Percentiles rank a stretch among this genome's conserved stretches.
Conservation (phyloP, 2,329 filamentous ascomycete genomes). For the Tetracladium maxilliforme region DNA sequence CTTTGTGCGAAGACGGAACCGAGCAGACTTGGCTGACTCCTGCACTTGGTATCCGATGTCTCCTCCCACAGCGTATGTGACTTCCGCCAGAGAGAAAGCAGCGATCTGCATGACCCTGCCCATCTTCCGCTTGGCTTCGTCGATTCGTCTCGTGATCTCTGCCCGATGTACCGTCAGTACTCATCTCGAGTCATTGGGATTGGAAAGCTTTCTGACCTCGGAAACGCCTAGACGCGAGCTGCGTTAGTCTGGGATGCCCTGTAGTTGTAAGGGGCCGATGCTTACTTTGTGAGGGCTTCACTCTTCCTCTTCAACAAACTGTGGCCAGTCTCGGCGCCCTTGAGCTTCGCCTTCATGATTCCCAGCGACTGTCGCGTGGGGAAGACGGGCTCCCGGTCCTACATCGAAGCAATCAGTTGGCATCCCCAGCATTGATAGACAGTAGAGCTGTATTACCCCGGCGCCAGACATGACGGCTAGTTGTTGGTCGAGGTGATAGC, state of each 20-base stretch:
- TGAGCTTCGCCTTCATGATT: constrained; percentile 95
- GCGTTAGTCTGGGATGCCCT: constrained; percentile 11
- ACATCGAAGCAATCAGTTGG: constrained; percentile 10
- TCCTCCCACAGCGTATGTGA: constrained; percentile 91
- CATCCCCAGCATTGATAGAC: constrained; percentile 2
- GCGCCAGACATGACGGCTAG: constrained; percentile 33
- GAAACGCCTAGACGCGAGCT: constrained; percentile 50
- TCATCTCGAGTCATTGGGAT: neutral
- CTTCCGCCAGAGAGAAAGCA: constrained; percentile 91
- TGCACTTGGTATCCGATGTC: constrained; percentile 96
- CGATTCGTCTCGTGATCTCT: constrained; percentile 95
- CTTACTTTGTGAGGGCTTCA: constrained; percentile 91
- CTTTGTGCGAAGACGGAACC: constrained; percentile 85
- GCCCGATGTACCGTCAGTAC: constrained; percentile 3
- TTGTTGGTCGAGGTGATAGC: constrained; percentile 9
- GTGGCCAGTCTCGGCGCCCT: constrained; percentile 83
- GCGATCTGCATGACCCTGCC: constrained; percentile 98
- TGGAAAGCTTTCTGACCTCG: constrained; percentile 46
- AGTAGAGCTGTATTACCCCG: constrained; percentile 19
- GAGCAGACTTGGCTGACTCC: constrained; percentile 83
- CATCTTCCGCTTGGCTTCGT: constrained; percentile 99
- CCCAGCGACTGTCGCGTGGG: constrained; percentile 94
- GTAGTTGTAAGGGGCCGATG: constrained; percentile 5
- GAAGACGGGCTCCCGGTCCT: constrained; percentile 95
- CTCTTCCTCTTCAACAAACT: constrained; percentile 95